Conservation (phyloP, 1,284 basidiomycete species). For the Stereum hirsutum region DNA sequence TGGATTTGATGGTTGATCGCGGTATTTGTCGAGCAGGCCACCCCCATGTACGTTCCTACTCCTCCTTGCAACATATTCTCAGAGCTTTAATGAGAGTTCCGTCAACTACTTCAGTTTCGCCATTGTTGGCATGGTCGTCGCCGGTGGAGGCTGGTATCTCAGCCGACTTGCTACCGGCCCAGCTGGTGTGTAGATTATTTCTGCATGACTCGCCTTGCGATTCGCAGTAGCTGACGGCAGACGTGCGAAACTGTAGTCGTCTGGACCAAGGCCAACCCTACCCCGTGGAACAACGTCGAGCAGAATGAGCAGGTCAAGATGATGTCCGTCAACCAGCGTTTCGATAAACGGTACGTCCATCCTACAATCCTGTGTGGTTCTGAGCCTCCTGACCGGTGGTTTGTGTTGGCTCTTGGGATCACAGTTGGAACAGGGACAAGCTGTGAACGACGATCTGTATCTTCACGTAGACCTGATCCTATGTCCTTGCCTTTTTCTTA, state of each 20-base stretch:
- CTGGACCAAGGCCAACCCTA: constrained; percentile 75
- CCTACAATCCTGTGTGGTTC: neutral
- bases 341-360: constrained; percentile 55
- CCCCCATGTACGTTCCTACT: constrained; percentile 61
- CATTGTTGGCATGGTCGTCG: constrained; percentile 56
- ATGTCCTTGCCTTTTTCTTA: neutral
- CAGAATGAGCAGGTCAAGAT: constrained; percentile 66
- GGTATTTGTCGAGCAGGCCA: constrained; percentile 38
- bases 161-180: constrained; percentile 64
- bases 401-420: neutral
- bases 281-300: constrained; percentile 72
- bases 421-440: constrained; percentile 65
- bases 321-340: constrained; percentile 58
- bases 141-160: constrained; percentile 66
- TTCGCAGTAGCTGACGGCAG: neutral
- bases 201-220: neutral
- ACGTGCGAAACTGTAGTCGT: constrained; percentile 42
- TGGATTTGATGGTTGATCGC: too few species aligned
- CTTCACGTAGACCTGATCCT: constrained; percentile 1
- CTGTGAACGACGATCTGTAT: constrained; percentile 32
- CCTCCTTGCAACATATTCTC: neutral
- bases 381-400: constrained; percentile 2
- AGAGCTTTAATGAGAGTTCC: neutral
- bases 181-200: constrained; percentile 36
- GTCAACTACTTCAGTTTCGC: constrained; percentile 67